Conservation (phyloP, 768 basidiomycete species). For the Hygrocybe punicea region DNA sequence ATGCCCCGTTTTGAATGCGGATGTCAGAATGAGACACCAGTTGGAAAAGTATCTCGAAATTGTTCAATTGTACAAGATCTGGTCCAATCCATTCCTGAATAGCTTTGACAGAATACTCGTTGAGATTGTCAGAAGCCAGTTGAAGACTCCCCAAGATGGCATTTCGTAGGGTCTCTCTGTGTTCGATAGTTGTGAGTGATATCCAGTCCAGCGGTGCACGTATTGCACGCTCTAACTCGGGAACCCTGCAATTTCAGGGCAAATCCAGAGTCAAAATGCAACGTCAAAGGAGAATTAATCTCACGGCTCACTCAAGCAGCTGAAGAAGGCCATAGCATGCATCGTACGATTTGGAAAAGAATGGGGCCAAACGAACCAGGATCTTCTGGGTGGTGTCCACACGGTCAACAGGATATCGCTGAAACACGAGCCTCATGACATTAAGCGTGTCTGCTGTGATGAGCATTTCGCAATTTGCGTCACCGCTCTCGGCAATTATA, state of each 20-base stretch:
- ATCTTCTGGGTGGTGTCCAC: slow-evolving; percentile 14
- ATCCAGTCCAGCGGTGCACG: slow-evolving; percentile 14
- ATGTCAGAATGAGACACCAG: slow-evolving; percentile 14
- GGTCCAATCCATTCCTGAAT: slow-evolving; percentile 20
- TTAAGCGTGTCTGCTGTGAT: slow-evolving; percentile 11
- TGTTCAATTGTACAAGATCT: slow-evolving; percentile 16
- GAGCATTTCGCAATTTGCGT: slow-evolving; percentile 10
- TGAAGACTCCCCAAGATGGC: slow-evolving; percentile 12
- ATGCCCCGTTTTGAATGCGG: slow-evolving; percentile 14
- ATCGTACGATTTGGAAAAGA: slow-evolving; percentile 14
- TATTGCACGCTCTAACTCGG: slow-evolving; percentile 11
- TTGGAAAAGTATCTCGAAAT: slow-evolving; percentile 14
- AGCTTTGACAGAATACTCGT: slow-evolving; percentile 14
- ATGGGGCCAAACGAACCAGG: slow-evolving; percentile 13
- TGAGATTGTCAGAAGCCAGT: slow-evolving; percentile 14
- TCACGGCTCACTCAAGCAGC: slow-evolving; percentile 17
- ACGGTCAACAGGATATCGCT: slow-evolving; percentile 11
- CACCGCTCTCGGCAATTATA: slow-evolving; percentile 10
- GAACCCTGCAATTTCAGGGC: slow-evolving; percentile 7
- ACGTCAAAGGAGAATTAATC: neutral
- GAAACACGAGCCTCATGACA: slow-evolving; percentile 7
- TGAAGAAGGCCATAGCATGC: slow-evolving; percentile 15
- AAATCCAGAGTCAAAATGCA: neutral
- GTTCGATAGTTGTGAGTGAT: slow-evolving; percentile 10
- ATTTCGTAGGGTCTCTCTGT: slow-evolving; percentile 13